Evolutionary conservation across 495 filamentous ascomycete species (phyloP).

Genomic region (Xylaria curta): DNA sequence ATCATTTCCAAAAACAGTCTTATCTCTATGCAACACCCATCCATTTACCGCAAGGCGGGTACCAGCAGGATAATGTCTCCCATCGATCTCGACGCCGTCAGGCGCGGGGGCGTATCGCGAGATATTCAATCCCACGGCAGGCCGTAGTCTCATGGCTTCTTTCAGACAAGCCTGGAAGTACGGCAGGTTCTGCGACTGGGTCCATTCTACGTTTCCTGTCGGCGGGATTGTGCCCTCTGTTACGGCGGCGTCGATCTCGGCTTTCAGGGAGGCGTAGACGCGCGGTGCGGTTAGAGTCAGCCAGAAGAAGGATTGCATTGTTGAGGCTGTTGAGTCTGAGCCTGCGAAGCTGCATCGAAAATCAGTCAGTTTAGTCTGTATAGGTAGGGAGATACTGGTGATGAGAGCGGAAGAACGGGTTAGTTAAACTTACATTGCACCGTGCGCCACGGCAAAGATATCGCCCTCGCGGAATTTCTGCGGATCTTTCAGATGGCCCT

Average conservation of each 20-base stretch:
- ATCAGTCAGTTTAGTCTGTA: conserved; percentile 19
- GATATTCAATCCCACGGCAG: conserved; percentile 63
- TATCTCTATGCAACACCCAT: conserved; percentile 60
- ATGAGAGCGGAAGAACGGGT: not conserved
- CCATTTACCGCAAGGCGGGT: conserved; percentile 60
- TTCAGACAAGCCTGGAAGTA: conserved; percentile 72
- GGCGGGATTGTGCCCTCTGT: conserved; percentile 45
- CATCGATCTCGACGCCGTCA: conserved; percentile 61
- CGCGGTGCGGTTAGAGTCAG: conserved; percentile 54
- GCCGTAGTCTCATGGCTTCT: conserved; percentile 70
- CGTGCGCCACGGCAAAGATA: conserved; percentile 61
- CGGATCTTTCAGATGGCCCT: conserved; percentile 55
- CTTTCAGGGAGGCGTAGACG: conserved; percentile 50
- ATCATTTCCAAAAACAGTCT: conserved; percentile 66
- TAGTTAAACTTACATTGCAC: conserved; percentile 54
- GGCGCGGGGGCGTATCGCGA: conserved; percentile 56
- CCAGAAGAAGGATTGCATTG: conserved; percentile 63
- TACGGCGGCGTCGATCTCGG: conserved; percentile 54
- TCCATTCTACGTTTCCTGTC: conserved; percentile 53
- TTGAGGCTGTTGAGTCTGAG: conserved; percentile 67
- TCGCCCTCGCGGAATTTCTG: conserved; percentile 56
- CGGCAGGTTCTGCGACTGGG: conserved; percentile 53
- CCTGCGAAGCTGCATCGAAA: conserved; percentile 57
- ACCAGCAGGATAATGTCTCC: conserved; percentile 58
- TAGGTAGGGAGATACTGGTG: not conserved